Percentiles rank a stretch among this genome's conserved stretches.
Evolutionary conservation across 371 early-diverging fungal species (phyloP).

Genomic region (Nosema muscidifuracis): DNA sequence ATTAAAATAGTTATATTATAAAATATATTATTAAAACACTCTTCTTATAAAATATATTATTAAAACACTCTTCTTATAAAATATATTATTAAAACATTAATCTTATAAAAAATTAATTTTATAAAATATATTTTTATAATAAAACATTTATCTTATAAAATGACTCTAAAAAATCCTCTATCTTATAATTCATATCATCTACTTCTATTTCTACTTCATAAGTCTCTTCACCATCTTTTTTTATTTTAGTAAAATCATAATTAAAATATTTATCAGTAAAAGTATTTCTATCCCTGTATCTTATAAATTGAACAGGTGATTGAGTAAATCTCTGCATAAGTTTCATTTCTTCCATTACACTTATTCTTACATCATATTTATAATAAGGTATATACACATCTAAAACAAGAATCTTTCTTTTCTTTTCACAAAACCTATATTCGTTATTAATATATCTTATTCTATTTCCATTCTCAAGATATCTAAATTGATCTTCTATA

Average conservation of each 20-base stretch:
- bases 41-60: too few relatives aligned
- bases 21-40: too few relatives aligned
- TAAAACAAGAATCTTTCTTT: conserved; percentile 7
- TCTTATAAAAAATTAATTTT: too few relatives aligned
- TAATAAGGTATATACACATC: conserved; percentile 25
- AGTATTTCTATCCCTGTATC: conserved; percentile 17
- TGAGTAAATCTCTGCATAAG: conserved; percentile 14
- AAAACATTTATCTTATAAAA: not conserved
- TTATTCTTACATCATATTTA: conserved; percentile 35
- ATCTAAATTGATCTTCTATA: conserved; percentile 15
- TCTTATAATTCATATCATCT: conserved; percentile 13
- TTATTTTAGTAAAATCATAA: conserved; percentile 30
- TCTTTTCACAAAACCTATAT: conserved; percentile 30
- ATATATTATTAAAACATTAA: too few relatives aligned
- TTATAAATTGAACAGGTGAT: conserved; percentile 2
- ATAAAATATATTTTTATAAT: not conserved
- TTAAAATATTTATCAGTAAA: conserved; percentile 15
- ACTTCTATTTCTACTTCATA: conserved; percentile 40
- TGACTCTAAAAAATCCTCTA: not conserved
- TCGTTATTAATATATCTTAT: conserved; percentile 11
- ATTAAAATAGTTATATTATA: too few relatives aligned
- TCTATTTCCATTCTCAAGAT: conserved; percentile 10
- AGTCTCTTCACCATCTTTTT: conserved; percentile 13
- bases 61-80: too few relatives aligned
- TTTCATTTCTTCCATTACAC: conserved; percentile 22